phyloP scores from a whole-genome alignment of 1,284 basidiomycete genomes.

The Malassezia yamatoensis region DNA sequence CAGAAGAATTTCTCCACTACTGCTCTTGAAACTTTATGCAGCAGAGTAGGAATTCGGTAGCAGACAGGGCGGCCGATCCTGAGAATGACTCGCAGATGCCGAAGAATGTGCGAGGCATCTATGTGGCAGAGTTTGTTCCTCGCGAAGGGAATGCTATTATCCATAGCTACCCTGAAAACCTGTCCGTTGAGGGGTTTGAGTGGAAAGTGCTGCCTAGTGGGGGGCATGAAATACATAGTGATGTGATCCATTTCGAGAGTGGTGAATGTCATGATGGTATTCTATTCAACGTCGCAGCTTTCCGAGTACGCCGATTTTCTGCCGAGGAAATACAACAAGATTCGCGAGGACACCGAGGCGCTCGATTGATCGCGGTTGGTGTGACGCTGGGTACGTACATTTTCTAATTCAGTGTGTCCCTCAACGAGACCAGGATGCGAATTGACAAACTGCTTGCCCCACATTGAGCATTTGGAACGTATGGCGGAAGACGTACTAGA shows the following conservation, averaged over 20 bases:
- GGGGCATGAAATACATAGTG: constrained; percentile 8
- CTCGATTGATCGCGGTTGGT: constrained; percentile 9
- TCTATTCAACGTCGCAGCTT: constrained; percentile 8
- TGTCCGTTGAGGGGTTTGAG: constrained; percentile 8
- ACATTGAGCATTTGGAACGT: neutral
- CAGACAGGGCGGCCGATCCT: neutral
- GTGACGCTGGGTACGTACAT: neutral
- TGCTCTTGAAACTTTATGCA: neutral
- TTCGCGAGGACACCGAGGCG: constrained; percentile 1
- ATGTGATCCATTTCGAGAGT: constrained; percentile 12
- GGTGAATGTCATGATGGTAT: neutral
- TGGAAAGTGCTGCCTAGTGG: constrained; percentile 18
- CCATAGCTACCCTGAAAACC: constrained; percentile 2
- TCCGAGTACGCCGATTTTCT: neutral
- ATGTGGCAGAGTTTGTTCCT: constrained; percentile 17
- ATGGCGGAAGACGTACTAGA: constrained; percentile 2
- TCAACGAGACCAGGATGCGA: neutral
- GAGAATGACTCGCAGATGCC: neutral
- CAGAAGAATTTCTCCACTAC: neutral
- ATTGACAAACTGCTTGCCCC: constrained; percentile 5
- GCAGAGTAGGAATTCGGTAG: neutral
- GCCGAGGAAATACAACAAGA: neutral
- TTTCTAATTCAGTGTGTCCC: neutral
- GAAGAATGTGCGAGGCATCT: constrained; percentile 6
- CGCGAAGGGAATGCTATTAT: constrained; percentile 14